These are phyloP conservation scores for Nyctanthes arbortristis DNA, from an alignment of 257 asterid genomes.

Conservation along the genomic window DNA sequence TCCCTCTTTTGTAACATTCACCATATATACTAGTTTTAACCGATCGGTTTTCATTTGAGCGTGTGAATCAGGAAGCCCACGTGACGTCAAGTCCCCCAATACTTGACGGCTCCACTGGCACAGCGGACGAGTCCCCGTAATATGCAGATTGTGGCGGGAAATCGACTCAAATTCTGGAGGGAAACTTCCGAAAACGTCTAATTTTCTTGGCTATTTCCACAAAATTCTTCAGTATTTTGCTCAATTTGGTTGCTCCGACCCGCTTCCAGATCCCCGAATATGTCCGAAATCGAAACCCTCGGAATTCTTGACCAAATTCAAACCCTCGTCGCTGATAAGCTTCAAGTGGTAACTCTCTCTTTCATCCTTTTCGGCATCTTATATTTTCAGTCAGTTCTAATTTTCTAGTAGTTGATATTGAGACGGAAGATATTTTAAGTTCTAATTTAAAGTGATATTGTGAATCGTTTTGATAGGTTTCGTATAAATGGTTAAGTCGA, in stretches of 20 bases:
- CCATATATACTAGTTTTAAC: too few relatives aligned
- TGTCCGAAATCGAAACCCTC: conserved; percentile 70
- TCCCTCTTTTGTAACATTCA: too few relatives aligned
- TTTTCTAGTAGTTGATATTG: background rate
- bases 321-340: conserved; percentile 78
- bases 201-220: too few relatives aligned
- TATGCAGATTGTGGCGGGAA: conserved; percentile 70
- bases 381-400: background rate
- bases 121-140: conserved; percentile 2
- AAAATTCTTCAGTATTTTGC: conserved; percentile 17
- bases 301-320: conserved; percentile 78
- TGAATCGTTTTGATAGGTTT: conserved; percentile 51
- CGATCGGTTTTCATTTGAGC: too few relatives aligned
- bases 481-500: conserved; percentile 98
- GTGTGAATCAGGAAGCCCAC: too few relatives aligned
- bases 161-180: conserved; percentile 30
- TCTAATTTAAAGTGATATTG: background rate
- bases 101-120: background rate
- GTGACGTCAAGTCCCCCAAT: background rate
- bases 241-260: conserved; percentile 18
- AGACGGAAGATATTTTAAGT: background rate
- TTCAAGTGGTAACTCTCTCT: conserved; percentile 77
- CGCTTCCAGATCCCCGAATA: conserved; percentile 26
- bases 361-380: background rate
- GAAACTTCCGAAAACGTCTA: conserved; percentile 21